These are phyloP conservation scores for Cryphonectria japonica DNA, from an alignment of 2,329 filamentous ascomycete species.

Conservation along the genomic window DNA sequence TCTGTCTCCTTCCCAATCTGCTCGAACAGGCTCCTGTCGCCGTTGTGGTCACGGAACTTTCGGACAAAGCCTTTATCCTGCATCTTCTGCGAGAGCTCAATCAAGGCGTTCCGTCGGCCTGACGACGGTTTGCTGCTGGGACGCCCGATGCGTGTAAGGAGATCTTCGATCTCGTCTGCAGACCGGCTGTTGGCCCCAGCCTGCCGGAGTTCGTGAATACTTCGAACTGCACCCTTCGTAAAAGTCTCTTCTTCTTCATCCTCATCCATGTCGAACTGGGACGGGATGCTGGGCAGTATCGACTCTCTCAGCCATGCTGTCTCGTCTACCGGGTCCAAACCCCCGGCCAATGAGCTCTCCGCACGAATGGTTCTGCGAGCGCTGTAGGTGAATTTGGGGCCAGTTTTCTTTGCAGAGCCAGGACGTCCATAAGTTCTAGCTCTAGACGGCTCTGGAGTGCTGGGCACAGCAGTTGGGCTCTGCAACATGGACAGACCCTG, in stretches of 20 bases:
- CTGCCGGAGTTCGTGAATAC: conserved; percentile 67
- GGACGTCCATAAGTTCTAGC: conserved; percentile 32
- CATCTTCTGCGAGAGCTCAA: conserved; percentile 64
- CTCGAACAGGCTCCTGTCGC: conserved; percentile 70
- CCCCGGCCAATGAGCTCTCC: conserved; percentile 23
- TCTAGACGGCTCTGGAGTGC: conserved; percentile 28
- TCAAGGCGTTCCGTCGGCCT: conserved; percentile 59
- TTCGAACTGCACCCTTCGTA: conserved; percentile 58
- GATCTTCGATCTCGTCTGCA: conserved; percentile 67
- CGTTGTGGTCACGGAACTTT: conserved; percentile 75
- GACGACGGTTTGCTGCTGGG: conserved; percentile 53
- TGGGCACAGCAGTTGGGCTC: conserved; percentile 33
- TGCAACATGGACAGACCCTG: conserved; percentile 17
- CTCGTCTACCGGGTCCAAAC: conserved; percentile 26
- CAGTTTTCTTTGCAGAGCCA: conserved; percentile 36
- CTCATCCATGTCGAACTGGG: conserved; percentile 45
- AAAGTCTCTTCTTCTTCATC: conserved; percentile 46
- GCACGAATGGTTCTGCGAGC: conserved; percentile 42
- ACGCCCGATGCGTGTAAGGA: conserved; percentile 62
- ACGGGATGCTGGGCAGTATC: conserved; percentile 33
- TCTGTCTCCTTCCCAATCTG: conserved; percentile 64
- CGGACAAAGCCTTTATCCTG: conserved; percentile 65
- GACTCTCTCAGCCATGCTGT: conserved; percentile 33
- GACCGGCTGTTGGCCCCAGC: conserved; percentile 70
- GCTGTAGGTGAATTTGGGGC: conserved; percentile 46